Conservation (phyloP, 1,139 yeast genomes). For the Debaryomycetaceae sp. region DNA sequence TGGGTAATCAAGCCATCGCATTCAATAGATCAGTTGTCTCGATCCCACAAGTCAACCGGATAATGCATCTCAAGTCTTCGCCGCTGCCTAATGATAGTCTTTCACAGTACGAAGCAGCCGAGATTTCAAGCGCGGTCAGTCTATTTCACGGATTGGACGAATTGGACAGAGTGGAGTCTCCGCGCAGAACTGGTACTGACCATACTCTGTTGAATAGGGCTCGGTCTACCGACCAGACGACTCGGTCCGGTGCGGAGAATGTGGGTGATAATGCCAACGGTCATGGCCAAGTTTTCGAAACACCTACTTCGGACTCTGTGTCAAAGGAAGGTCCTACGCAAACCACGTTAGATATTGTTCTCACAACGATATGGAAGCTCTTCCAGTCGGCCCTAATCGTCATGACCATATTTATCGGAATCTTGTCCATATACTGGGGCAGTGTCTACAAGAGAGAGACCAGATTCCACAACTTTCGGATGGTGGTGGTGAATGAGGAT, state of each 20-base stretch:
- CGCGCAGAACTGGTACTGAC: background rate
- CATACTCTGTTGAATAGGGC: background rate
- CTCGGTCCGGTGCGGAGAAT: background rate
- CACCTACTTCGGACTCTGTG: too few relatives aligned
- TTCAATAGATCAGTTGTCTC: too few relatives aligned
- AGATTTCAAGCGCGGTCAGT: background rate
- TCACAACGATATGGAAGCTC: conserved; percentile 1
- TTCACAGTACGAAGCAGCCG: too few relatives aligned
- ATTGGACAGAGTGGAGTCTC: background rate
- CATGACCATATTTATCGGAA: conserved; percentile 12
- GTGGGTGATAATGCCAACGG: background rate
- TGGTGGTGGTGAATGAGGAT: conserved; percentile 40
- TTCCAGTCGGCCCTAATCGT: conserved; percentile 8
- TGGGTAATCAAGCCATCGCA: too few relatives aligned
- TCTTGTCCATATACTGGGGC: conserved; percentile 54
- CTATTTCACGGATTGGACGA: background rate
- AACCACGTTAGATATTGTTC: background rate
- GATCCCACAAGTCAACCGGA: too few relatives aligned
- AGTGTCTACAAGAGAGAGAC: conserved; percentile 31
- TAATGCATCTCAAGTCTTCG: too few relatives aligned
- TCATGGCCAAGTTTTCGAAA: background rate
- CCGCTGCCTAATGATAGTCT: too few relatives aligned
- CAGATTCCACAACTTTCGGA: conserved; percentile 28
- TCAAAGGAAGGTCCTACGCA: background rate
- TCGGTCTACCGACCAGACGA: background rate